Evolutionary conservation across 306 rosid genomes (phyloP), one percentile per base, ranked within the genome.

Genomic region (Oxytropis ochrocephala): DNA sequence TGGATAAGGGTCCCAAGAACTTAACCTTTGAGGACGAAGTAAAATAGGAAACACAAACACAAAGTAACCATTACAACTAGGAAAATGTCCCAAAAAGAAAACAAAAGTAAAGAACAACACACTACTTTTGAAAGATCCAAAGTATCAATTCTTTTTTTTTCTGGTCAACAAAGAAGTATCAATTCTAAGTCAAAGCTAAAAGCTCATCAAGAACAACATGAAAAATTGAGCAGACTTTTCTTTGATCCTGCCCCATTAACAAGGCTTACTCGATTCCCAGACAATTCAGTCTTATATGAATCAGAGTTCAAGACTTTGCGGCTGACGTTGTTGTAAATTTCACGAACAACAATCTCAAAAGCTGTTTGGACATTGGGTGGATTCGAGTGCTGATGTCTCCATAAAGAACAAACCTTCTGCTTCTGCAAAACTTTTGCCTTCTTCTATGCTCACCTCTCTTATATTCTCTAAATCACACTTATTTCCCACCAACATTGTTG

Each of bases 341-440:
- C 96, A 9, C 80, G 80, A 70, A 92, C 86, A 17, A 92, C 89
- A 10, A 88, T 70, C 87, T 92, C 96, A 17, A 92, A 92, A 36
- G 98, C 96, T 24, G 85, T 76, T 64, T 82, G 86, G 41, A 92
- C 96, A 62, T 92, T 92, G 24, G 24, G 93, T 92, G 11, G 96
- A 55, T 67, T 90, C 92, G 1, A 92, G 96, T 38, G 98, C 98
- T 49, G 98, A 92, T 50, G 98, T 92, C 79, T 92, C 98, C 91
- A 90, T 90, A 59, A 92, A 92, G 91, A 92, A 92, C 54, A 92
- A 68, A 0, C 93, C 96, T 71, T 92, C 85, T 62, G 77, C 93
- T 79, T 92, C 98, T 11, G 98, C 98, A 44, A 92, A 61, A 68
- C 63, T 78, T 78, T 86, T 92, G 35, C 93, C 96, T 2, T 90